Conservation (phyloP, 2,329 filamentous ascomycete genomes). For the Fusarium sp. region DNA sequence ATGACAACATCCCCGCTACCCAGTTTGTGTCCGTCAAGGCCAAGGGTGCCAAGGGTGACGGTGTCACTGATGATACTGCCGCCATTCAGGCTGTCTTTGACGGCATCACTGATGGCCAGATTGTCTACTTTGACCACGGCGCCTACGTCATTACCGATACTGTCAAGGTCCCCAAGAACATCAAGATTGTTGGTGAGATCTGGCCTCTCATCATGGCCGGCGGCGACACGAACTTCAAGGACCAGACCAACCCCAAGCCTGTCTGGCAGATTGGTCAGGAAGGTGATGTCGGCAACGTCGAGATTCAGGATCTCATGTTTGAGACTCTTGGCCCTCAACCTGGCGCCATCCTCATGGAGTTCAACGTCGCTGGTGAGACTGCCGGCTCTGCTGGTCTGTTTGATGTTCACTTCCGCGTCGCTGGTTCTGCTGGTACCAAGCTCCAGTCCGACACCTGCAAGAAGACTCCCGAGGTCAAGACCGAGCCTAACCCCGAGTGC, state of each 20-base stretch:
- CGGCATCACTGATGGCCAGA: slow-evolving; percentile 65
- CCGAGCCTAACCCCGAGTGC: slow-evolving; percentile 70
- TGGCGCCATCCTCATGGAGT: slow-evolving; percentile 89
- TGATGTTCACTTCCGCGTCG: slow-evolving; percentile 96
- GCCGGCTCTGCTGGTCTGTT: slow-evolving; percentile 82
- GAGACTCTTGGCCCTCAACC: slow-evolving; percentile 83
- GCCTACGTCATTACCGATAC: slow-evolving; percentile 75
- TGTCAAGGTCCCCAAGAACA: slow-evolving; percentile 75
- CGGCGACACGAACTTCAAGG: slow-evolving; percentile 72
- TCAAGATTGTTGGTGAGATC: slow-evolving; percentile 89
- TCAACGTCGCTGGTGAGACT: slow-evolving; percentile 76
- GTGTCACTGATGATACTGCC: slow-evolving; percentile 82
- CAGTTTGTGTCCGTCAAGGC: slow-evolving; percentile 85
- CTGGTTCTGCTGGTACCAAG: slow-evolving; percentile 82
- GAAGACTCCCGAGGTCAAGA: slow-evolving; percentile 73
- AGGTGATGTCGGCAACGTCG: slow-evolving; percentile 79
- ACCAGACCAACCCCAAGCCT: slow-evolving; percentile 78
- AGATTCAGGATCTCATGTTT: slow-evolving; percentile 88
- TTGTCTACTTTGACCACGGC: slow-evolving; percentile 79
- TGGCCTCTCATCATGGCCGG: slow-evolving; percentile 90
- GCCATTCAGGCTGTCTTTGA: slow-evolving; percentile 83
- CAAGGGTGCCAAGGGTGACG: slow-evolving; percentile 86
- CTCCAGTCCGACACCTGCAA: slow-evolving; percentile 80
- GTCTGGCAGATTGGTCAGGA: slow-evolving; percentile 83
- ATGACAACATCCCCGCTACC: slow-evolving; percentile 69